Evolutionary conservation across 2,329 filamentous ascomycete genomes (phyloP), one percentile per base, ranked within the genome.

Genomic region (Diaporthe australafricana): DNA sequence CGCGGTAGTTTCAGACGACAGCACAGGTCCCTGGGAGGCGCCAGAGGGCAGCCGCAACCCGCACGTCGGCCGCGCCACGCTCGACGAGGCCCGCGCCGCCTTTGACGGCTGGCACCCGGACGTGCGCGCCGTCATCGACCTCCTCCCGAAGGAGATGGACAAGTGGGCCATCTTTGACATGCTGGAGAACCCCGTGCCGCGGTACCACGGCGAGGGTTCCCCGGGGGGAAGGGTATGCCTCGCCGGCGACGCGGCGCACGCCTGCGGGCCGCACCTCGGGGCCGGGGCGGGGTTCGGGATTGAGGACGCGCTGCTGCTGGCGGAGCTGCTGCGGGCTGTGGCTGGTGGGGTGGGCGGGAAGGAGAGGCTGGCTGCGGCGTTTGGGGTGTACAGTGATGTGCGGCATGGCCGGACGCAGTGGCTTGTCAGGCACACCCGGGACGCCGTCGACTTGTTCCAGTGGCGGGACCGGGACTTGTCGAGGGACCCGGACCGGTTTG

Each of bases 151-250:
- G 17, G 73, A 80, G 57, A 77, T 85, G 11, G 86, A 88, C 68
- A 86, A 87, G 70, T 90, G 88, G 87, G 87, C 84, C 2, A 81
- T 90, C 3, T 90, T 89, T 77, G 87, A 89, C 79, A 81, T 80
- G 80, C 73, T 74, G 17, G 85, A 87, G 25, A 77, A 82, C 8
- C 86, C 86, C 0, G 83, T 83, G 17, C 81, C 82, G 7, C 80
- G 78, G 5, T 90, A 86, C 75, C 78, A 81, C 48, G 79, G 79
- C 25, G 85, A 82, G 1, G 25, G 27, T 6, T 27, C 25, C 25
- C 4, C n/a, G n/a, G 42, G 80, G 22, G 85, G 82, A 1, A 78
- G 80, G 2, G 78, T 89, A 0, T 86, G 85, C 56, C 75, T 90
- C 3, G 80, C 88, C 0, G 88, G 88, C 9, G 88, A 90, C 74